Conservation (phyloP, 2,329 filamentous ascomycete species). For the Chalaropsis ovoidea region DNA sequence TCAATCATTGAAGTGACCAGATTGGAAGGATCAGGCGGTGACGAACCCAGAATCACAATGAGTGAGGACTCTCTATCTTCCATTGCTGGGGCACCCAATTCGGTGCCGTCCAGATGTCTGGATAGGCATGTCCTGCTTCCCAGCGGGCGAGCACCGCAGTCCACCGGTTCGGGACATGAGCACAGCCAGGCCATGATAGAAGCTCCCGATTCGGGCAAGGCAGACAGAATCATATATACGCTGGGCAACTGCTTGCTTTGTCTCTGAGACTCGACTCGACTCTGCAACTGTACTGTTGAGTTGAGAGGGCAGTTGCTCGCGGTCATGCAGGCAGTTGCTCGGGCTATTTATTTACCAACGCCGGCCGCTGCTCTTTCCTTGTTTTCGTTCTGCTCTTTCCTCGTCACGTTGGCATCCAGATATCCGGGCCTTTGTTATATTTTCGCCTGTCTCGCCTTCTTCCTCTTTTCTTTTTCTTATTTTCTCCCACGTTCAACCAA, state of each 20-base stretch:
- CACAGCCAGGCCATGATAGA: not conserved
- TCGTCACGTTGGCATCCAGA: not conserved
- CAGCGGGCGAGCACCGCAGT: not conserved
- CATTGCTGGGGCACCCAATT: not conserved
- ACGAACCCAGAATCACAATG: not conserved
- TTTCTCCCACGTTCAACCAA: not conserved
- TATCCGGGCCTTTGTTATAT: not conserved
- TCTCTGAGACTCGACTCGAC: not conserved
- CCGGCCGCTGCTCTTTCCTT: not conserved
- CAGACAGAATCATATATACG: not conserved
- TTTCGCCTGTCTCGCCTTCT: not conserved
- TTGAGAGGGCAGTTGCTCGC: not conserved
- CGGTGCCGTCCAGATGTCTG: not conserved
- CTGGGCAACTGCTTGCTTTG: not conserved
- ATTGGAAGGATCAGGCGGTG: not conserved
- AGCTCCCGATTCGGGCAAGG: not conserved
- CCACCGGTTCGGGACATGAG: not conserved
- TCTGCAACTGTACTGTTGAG: not conserved
- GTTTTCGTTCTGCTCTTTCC: not conserved
- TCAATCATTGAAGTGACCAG: not conserved
- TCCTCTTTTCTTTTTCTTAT: not conserved
- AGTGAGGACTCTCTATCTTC: not conserved
- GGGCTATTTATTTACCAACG: slow-evolving; percentile 10
- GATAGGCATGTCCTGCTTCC: not conserved
- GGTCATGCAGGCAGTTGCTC: not conserved